Base-by-base conservation (phyloP, 805 yeast genomes). In the Ogataea dorogensis region DNA sequence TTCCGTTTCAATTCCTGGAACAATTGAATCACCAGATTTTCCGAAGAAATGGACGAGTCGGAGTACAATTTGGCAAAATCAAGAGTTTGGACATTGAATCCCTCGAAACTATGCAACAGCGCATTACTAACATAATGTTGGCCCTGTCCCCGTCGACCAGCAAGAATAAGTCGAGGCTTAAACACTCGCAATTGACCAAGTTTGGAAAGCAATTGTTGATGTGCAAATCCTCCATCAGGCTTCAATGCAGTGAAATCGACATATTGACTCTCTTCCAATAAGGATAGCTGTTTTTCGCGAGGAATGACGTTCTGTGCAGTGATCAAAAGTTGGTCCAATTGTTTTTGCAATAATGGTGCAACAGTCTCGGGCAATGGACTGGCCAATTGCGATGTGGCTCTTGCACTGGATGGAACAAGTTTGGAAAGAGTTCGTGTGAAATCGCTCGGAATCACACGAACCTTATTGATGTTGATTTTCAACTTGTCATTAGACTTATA, bases 341-440 rank as follows among this genome's bases (percentile, higher is more conserved):
- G 73, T 0, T 56, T 51, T n/a, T 67, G 61, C 17, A 93, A 61
- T 26, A 93, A 59, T 1, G 95, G 83, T 31, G 67, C 67, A 17
- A 93, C 61, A 17, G 77, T 73, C 5, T 75, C 77, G 0, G 98
- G 96, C 27, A 93, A 59, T 2, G 96, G 95, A 7, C 83, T 73
- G 0, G 93, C 79, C 1, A 76, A 71, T 17, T 38, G 32, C 0
- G 89, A 77, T 0, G 91, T 73, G 0, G 95, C 82, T 42, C 98
- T 71, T 2, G 95, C 86, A 32, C 96, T 84, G 0, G 96, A 87
- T 0, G 99, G 98, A 17, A 89, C 78, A 38, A 91, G 85, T 53
- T 85, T 86, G 18, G 83, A 88, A 32, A 91, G 56, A 0, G 98
- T 95, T 38, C 77, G 67, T 71, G 86, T 80, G 53, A 93, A 91